Evolutionary conservation across 352 stramenopile species (phyloP).

Genomic region (Globisporangium apiculatum): DNA sequence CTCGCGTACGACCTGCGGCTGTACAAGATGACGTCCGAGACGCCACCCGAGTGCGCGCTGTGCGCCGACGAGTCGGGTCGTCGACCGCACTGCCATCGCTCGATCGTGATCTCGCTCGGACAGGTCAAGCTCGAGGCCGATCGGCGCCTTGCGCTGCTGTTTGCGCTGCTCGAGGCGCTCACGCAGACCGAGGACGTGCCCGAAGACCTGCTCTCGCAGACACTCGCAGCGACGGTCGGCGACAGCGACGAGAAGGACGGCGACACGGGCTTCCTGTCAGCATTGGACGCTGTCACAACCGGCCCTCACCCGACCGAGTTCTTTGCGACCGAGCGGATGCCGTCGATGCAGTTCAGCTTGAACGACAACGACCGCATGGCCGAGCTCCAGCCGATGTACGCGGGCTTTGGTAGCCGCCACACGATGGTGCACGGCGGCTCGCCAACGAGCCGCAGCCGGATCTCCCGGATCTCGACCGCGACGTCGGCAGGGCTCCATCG

Average conservation of each 20-base stretch:
- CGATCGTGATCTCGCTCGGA: conserved; percentile 54
- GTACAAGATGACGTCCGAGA: conserved; percentile 33
- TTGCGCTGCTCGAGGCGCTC: conserved; percentile 70
- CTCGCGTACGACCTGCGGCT: conserved; percentile 69
- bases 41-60: conserved; percentile 38
- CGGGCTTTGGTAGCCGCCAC: conserved; percentile 35
- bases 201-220: conserved; percentile 22
- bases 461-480: conserved; percentile 66
- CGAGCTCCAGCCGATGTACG: conserved; percentile 57
- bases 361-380: conserved; percentile 41
- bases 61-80: conserved; percentile 59
- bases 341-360: conserved; percentile 58
- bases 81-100: conserved; percentile 50
- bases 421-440: conserved; percentile 19
- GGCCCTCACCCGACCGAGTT: conserved; percentile 16
- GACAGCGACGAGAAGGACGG: conserved; percentile 16
- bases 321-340: conserved; percentile 45
- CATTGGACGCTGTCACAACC: conserved; percentile 17
- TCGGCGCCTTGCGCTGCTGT: conserved; percentile 71
- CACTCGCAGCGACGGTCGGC: conserved; percentile 17
- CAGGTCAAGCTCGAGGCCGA: conserved; percentile 86
- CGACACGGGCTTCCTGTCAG: conserved; percentile 6
- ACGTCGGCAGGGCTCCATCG: conserved; percentile 48
- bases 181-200: conserved; percentile 30
- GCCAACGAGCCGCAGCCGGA: conserved; percentile 50